Evolutionary conservation across 768 basidiomycete species (phyloP), one percentile per base, ranked within the genome.

Genomic region (Lactarius indigo): DNA sequence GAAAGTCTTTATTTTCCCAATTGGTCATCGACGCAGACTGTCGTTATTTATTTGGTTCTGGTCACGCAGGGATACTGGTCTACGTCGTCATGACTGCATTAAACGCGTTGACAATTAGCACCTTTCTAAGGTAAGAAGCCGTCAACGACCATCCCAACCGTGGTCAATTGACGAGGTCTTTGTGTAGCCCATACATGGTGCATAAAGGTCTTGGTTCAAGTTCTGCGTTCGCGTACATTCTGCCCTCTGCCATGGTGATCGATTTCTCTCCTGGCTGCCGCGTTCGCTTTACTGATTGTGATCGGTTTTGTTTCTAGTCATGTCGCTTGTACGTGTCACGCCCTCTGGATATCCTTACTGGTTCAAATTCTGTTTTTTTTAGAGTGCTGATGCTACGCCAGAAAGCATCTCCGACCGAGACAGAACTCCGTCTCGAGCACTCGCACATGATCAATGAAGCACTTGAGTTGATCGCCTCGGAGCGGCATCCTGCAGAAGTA

Each of bases 211-310:
- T 64, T 47, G 62, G 66, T 20, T 20, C 20, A 8, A 44, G 1
- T 37, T 64, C 69, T 50, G 67, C 54, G 57, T 68, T 69, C 28
- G 59, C 69, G n/a, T 63, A 68, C 55, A 41, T 64, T 26, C 37
- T 69, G 35, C 69, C 69, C 62, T 63, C 62, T 23, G 54, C 56
- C 44, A 55, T 69, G 61, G 69, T 69, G 60, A 64, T 9, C 1
- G 9, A 8, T 41, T 31, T 42, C 50, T 59, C 31, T 41, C 52
- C 30, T 33, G 41, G 52, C 30, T 28, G 57, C 50, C 30, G 35
- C 10, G 15, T 31, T 28, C 42, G 1, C 28, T 28, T 47, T 42
- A 12, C 23, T 39, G 30, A 44, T 33, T 63, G 31, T 60, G 41
- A 23, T 18, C 15, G 13, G 7, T 23, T 6, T 17, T 28, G 33